A percentile compares a stretch with the other conserved stretches of the same genome.
These are phyloP conservation scores for Lasiodiplodia theobromae DNA, from an alignment of 2,329 filamentous ascomycete genomes.

Conservation along the genomic window DNA sequence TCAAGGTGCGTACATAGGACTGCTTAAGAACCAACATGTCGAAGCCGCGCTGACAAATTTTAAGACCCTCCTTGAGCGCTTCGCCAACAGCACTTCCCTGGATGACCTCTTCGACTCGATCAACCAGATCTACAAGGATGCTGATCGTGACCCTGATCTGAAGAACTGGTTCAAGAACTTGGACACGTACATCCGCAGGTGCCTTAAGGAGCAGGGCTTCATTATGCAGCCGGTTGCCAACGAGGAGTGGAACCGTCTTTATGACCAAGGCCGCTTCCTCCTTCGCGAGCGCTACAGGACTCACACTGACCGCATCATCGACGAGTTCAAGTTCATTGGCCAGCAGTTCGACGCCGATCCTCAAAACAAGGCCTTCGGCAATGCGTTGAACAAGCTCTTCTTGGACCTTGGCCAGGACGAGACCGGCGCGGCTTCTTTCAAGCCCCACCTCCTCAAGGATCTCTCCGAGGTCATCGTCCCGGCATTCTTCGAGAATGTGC, in stretches of 20 bases:
- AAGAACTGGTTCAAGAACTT: slow-evolving; percentile 87
- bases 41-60: slow-evolving; percentile 59
- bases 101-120: slow-evolving; percentile 87
- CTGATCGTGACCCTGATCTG: slow-evolving; percentile 85
- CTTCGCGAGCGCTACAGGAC: slow-evolving; percentile 86
- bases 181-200: slow-evolving; percentile 79
- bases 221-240: slow-evolving; percentile 83
- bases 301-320: slow-evolving; percentile 84
- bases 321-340: slow-evolving; percentile 88
- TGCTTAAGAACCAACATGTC: slow-evolving; percentile 39
- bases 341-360: slow-evolving; percentile 89
- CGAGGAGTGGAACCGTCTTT: slow-evolving; percentile 81
- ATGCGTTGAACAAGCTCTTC: slow-evolving; percentile 84
- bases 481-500: slow-evolving; percentile 78
- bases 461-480: slow-evolving; percentile 87
- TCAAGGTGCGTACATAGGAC: slow-evolving; percentile 67
- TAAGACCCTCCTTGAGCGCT: slow-evolving; percentile 87
- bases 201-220: slow-evolving; percentile 87
- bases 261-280: slow-evolving; percentile 85
- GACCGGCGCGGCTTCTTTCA: slow-evolving; percentile 85
- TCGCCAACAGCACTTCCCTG: slow-evolving; percentile 90
- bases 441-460: slow-evolving; percentile 91
- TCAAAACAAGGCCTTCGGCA: slow-evolving; percentile 81
- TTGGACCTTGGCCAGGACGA: slow-evolving; percentile 86
- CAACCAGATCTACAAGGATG: slow-evolving; percentile 83